Evolutionary conservation across 192 early-diverging fungal genomes (phyloP), one percentile per base, ranked within the genome.

Genomic region (Backusella circina): DNA sequence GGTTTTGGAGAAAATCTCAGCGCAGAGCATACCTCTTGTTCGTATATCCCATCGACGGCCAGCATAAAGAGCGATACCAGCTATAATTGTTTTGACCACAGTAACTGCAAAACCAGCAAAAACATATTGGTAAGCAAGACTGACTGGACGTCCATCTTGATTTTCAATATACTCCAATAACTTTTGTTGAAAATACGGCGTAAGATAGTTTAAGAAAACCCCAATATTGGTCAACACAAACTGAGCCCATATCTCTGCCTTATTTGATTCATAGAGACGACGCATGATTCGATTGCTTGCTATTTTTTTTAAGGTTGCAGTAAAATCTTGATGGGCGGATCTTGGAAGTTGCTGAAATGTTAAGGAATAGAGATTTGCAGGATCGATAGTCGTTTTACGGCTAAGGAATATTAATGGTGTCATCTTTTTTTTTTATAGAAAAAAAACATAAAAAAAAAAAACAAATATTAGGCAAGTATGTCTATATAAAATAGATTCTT

Each of bases 1-100:
- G 13, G 89, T 88, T 72, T 91, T 92, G 13, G 80, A 65, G 12
- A 88, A 88, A 6, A 92, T 83, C 73, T 92, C 91, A 0, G 86
- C 83, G 28, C 86, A 88, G 23, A 92, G 65, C 38, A 91, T 81
- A 9, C 86, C 86, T 65, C 85, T 84, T 30, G 88, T 38, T 31
- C 84, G 81, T 3, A 89, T 67, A 13, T 85, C 76, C 39, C 86
- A 81, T 16, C 79, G 78, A 10, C 88, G 75, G 12, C 87, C 87
- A 21, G 75, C 72, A 75, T 82, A 86, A 33, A 88, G 76, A 5
- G 78, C 39, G 64, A 84, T 73, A 37, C 75, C 75, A 0, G 41
- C 35, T 28, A 82, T 15, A 16, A 65, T 13, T 18, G 80, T 72
- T 18, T 76, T 76, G 15, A 72, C 3, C 9, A 81, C 4, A 5